Base-by-base conservation (phyloP, 169 alveolate species). In the Eimeria necatrix region DNA sequence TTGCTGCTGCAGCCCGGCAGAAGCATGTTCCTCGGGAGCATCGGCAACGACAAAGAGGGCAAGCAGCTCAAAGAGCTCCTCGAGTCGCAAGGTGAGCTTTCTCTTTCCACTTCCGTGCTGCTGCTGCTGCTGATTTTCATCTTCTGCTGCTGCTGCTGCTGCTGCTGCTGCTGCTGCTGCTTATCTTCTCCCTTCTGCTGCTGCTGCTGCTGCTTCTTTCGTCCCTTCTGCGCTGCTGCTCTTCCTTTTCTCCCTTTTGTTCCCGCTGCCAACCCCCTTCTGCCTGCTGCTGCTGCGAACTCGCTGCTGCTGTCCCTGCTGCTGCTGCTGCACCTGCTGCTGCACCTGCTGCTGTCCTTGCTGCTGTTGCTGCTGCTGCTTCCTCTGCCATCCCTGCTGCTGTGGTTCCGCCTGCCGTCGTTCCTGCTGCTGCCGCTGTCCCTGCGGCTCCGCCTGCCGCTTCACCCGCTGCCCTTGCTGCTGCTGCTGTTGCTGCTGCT, bases 11-110 rank as follows among this genome's bases (percentile, higher is more conserved):
- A 88, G 87, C 93, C 71, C 24, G 59, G 90, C 12, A 73, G 80
- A 46, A 68, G 84, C 61, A 93, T 89, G 46, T 97, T 93, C 89
- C 41, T 96, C 32, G 98, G 98, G 51, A 74, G 96, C 53, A 91
- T 97, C 64, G 98, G 98, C 18, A 81, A 96, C 12, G 98, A 97
- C 87, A 95, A 96, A 9, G 78, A 46, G 48, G 98, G 97, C 53
- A 2, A 41, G 41, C 89, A 70, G 85, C 86, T 97, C 59, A 90
- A 93, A 60, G 93, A 92, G 12, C 96, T 96, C 20, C 87, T 87
- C 56, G 84, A 73, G 24, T 48, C 83, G 10, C 96, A 89, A 6
- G 94, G 94, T 90, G 26, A 18, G 76, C 60, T 0, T 7, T 4
- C 3, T 22, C 4, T 83, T 7, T 49, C 5, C 2, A 5, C 8